These are phyloP conservation scores for Extremus antarcticus DNA, from an alignment of 495 filamentous ascomycete genomes.

Conservation along the genomic window DNA sequence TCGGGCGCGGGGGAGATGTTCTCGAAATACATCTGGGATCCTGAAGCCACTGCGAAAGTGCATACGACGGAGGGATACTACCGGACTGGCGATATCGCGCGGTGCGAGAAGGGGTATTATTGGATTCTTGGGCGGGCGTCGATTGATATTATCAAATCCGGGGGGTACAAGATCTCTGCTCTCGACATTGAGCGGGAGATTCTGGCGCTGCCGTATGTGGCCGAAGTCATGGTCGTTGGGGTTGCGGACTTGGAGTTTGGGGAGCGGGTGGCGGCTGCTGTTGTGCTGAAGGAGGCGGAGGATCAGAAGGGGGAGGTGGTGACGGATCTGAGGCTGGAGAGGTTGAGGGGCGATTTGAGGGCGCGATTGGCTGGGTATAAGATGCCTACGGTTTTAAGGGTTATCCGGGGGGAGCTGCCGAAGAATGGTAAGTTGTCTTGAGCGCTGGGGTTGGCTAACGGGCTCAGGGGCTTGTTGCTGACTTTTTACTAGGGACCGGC, in stretches of 20 bases:
- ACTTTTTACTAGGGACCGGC: constrained; percentile 23
- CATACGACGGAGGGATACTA: constrained; percentile 37
- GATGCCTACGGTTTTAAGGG: constrained; percentile 37
- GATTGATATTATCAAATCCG: constrained; percentile 37
- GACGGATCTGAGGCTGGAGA: constrained; percentile 27
- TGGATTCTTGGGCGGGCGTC: constrained; percentile 40
- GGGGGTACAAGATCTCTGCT: constrained; percentile 39
- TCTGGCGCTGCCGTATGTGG: constrained; percentile 30
- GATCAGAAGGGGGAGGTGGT: constrained; percentile 14
- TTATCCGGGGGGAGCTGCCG: constrained; percentile 37
- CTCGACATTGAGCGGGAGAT: constrained; percentile 39
- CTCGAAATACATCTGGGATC: constrained; percentile 36
- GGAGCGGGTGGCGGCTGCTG: constrained; percentile 39
- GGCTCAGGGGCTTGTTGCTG: too few relatives aligned
- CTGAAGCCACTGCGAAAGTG: constrained; percentile 30
- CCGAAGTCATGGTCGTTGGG: constrained; percentile 38
- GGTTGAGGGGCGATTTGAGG: constrained; percentile 34
- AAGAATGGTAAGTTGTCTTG: constrained; percentile 26
- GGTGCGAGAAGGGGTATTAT: constrained; percentile 35
- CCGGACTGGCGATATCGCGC: constrained; percentile 39
- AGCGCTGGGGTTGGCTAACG: not conserved
- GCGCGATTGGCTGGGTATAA: constrained; percentile 36
- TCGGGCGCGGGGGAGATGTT: constrained; percentile 35
- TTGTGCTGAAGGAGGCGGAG: constrained; percentile 28
- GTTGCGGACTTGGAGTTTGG: constrained; percentile 39